phyloP scores from a whole-genome alignment of 768 basidiomycete genomes.

The Boletus speciosus region DNA sequence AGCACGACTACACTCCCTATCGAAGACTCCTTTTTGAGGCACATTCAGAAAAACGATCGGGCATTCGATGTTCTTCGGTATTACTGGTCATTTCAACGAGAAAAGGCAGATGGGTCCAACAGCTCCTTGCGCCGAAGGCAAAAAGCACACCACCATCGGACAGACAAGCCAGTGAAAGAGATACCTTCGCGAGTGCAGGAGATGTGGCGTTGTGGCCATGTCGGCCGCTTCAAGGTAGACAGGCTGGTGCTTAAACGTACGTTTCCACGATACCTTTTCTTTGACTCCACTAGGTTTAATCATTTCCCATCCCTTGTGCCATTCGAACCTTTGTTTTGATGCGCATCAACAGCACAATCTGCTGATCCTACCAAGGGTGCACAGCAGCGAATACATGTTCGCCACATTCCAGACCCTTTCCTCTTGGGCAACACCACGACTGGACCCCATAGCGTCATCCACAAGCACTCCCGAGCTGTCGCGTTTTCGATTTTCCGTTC shows the following conservation, averaged over 20 bases:
- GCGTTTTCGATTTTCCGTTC: conserved; percentile 79
- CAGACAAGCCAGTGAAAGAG: conserved; percentile 18
- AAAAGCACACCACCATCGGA: conserved; percentile 10
- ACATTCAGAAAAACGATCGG: conserved; percentile 38
- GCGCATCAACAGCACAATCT: conserved; percentile 29
- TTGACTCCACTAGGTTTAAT: background rate
- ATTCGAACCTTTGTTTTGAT: background rate
- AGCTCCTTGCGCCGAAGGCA: conserved; percentile 25
- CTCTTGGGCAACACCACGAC: conserved; percentile 39
- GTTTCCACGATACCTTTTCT: conserved; percentile 26
- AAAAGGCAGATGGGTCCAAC: conserved; percentile 39
- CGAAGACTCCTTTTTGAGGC: conserved; percentile 40
- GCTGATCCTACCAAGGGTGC: conserved; percentile 53
- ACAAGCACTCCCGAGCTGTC: conserved; percentile 76
- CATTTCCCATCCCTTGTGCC: background rate
- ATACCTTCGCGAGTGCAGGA: conserved; percentile 42
- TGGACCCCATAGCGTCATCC: conserved; percentile 67
- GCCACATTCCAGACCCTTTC: conserved; percentile 51
- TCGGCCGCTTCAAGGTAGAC: conserved; percentile 64
- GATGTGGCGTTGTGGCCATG: conserved; percentile 60
- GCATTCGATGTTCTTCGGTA: conserved; percentile 41
- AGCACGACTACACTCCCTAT: conserved; percentile 33
- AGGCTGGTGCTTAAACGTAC: conserved; percentile 36
- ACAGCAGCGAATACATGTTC: conserved; percentile 66
- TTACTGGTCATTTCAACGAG: conserved; percentile 60